Evolutionary conservation across 768 basidiomycete genomes (phyloP).

Genomic region (Trametes cingulata): DNA sequence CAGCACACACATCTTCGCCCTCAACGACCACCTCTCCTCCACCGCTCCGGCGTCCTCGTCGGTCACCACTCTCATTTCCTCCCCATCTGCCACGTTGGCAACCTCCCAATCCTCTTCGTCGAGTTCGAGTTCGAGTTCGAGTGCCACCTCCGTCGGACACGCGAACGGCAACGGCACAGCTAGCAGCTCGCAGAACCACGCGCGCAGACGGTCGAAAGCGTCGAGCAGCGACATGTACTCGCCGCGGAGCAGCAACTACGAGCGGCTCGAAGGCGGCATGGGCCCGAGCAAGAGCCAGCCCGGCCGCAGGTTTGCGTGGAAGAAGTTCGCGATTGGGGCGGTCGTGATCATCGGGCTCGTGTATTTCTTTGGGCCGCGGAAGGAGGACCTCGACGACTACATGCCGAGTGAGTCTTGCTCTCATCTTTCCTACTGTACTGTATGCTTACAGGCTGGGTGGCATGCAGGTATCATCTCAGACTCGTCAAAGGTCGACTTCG

Average conservation of each 20-base stretch:
- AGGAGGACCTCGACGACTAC: constrained; percentile 31
- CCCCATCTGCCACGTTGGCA: constrained; percentile 7
- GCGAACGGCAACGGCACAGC: constrained; percentile 1
- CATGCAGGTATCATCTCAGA: constrained; percentile 21
- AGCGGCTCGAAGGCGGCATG: constrained; percentile 62
- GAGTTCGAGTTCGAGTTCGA: not conserved
- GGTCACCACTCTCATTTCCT: constrained; percentile 76
- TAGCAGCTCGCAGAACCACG: not conserved
- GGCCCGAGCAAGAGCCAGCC: constrained; percentile 43
- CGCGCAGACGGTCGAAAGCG: constrained; percentile 9
- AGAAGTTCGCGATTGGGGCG: constrained; percentile 64
- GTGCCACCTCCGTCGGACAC: not conserved
- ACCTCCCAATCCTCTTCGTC: not conserved
- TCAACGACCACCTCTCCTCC: constrained; percentile 49
- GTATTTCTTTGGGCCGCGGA: constrained; percentile 65
- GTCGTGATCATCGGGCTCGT: constrained; percentile 57
- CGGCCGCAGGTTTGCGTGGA: constrained; percentile 51
- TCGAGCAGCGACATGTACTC: constrained; percentile 27
- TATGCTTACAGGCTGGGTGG: not conserved
- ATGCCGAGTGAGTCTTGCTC: constrained; percentile 28
- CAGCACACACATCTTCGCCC: constrained; percentile 4
- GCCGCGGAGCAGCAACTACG: constrained; percentile 50
- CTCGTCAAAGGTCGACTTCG: constrained; percentile 1
- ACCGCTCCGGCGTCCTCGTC: constrained; percentile 94
- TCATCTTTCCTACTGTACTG: not conserved